phyloP scores from a whole-genome alignment of 345 rosid species.

The Salix arbutifolia region DNA sequence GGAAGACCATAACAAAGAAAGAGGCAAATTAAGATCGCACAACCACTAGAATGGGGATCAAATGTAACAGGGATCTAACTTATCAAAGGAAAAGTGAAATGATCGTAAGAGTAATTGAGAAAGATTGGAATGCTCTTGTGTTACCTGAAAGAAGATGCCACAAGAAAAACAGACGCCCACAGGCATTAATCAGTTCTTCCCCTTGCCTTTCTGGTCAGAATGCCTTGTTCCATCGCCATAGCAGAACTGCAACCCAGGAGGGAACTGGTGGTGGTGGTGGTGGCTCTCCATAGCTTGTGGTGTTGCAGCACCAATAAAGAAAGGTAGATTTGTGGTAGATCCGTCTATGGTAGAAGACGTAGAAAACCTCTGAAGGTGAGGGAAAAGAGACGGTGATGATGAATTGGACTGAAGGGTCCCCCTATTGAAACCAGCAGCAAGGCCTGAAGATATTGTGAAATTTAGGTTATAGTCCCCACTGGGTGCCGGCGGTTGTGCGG shows the following conservation, averaged over 20 bases:
- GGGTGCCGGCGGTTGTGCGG: constrained; percentile 28
- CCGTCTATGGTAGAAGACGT: constrained; percentile 49
- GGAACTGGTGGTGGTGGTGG: constrained; percentile 73
- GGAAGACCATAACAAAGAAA: background rate
- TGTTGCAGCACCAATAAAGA: constrained; percentile 54
- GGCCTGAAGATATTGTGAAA: constrained; percentile 77
- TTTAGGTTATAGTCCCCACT: constrained; percentile 62
- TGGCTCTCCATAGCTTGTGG: constrained; percentile 58
- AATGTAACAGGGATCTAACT: background rate
- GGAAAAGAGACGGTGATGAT: constrained; percentile 54
- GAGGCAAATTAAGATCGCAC: background rate
- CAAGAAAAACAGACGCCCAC: constrained; percentile 9
- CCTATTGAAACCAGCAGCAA: constrained; percentile 88
- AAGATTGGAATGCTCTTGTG: background rate
- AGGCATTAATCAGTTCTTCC: constrained; percentile 52
- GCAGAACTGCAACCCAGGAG: constrained; percentile 68
- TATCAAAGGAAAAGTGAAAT: background rate
- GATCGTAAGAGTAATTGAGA: background rate
- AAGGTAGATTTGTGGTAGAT: constrained; percentile 51
- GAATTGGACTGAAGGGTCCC: constrained; percentile 99
- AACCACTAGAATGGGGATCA: background rate
- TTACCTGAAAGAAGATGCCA: constrained; percentile 49
- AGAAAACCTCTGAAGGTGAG: constrained; percentile 67
- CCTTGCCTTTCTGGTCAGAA: constrained; percentile 80
- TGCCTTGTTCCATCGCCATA: constrained; percentile 66